A percentile compares a stretch with the other conserved stretches of the same genome.
Evolutionary conservation across 495 filamentous ascomycete genomes (phyloP).

Genomic region (Neurospora sp.): DNA sequence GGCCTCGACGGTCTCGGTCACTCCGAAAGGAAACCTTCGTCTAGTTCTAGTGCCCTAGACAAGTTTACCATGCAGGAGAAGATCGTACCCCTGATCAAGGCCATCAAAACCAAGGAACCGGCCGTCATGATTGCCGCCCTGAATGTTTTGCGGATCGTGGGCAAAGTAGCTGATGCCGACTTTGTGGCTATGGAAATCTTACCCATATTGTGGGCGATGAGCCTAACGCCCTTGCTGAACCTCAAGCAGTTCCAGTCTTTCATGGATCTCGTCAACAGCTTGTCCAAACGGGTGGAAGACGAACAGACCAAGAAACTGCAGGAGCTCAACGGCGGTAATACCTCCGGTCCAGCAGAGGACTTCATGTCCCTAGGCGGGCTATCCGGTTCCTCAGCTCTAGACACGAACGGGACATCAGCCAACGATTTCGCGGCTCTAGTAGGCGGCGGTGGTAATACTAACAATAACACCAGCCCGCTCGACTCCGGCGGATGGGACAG

Average conservation of each 20-base stretch:
- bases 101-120: conserved; percentile 94
- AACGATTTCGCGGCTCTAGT: conserved; percentile 82
- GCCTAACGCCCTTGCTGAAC: conserved; percentile 77
- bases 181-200: conserved; percentile 87
- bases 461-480: conserved; percentile 20
- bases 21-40: conserved; percentile 39
- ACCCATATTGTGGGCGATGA: conserved; percentile 85
- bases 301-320: conserved; percentile 82
- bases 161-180: conserved; percentile 74
- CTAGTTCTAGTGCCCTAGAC: conserved; percentile 68
- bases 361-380: conserved; percentile 50
- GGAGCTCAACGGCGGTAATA: conserved; percentile 52
- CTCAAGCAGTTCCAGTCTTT: conserved; percentile 79
- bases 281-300: conserved; percentile 72
- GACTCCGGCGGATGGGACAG: conserved; percentile 34
- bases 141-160: conserved; percentile 71
- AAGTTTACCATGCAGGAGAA: conserved; percentile 98
- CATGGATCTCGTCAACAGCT: conserved; percentile 72
- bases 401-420: conserved; percentile 44
- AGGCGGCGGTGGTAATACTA: conserved; percentile 43
- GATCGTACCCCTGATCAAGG: conserved; percentile 79
- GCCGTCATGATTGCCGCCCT: conserved; percentile 95
- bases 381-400: conserved; percentile 33
- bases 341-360: conserved; percentile 36
- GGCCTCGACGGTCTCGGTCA: conserved; percentile 58